Conservation (phyloP, 208 protist genomes). For the Acanthamoeba rhysodes region DNA sequence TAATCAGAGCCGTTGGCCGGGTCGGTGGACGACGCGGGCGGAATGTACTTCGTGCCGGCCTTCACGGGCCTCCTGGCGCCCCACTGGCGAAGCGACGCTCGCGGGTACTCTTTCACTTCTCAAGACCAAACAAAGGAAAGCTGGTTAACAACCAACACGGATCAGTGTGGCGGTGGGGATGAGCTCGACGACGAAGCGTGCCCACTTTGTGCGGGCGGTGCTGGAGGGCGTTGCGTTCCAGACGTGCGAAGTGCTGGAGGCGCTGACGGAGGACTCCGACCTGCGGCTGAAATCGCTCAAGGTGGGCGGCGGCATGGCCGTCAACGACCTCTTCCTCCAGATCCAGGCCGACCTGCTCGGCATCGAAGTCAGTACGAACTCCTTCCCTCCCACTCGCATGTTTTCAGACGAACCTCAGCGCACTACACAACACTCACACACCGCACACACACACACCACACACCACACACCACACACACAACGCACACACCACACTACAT, state of each 20-base stretch:
- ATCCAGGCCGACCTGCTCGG: constrained; percentile 95
- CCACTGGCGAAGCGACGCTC: constrained; percentile 96
- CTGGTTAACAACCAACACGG: too few relatives aligned
- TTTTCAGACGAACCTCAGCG: too few relatives aligned
- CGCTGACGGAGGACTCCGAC: constrained; percentile 92
- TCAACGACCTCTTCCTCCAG: constrained; percentile 95
- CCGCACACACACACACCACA: neutral
- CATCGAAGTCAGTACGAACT: constrained; percentile 85
- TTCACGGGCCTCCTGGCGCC: constrained; percentile 98
- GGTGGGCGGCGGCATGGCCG: constrained; percentile 97
- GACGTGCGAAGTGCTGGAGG: constrained; percentile 81
- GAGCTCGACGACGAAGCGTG: constrained; percentile 74
- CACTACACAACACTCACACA: too few relatives aligned
- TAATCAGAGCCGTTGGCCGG: constrained; percentile 74
- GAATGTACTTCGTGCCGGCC: constrained; percentile 98
- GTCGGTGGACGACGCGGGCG: constrained; percentile 80
- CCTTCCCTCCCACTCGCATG: neutral
- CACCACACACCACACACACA: neutral
- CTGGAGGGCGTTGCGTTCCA: constrained; percentile 85
- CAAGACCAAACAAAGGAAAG: neutral
- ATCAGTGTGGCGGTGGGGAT: constrained; percentile 74
- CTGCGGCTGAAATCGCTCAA: constrained; percentile 90
- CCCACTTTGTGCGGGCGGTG: constrained; percentile 86
- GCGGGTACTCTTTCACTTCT: constrained; percentile 88
- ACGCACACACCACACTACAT: too few relatives aligned